phyloP scores from a whole-genome alignment of 306 rosid species.

The Lablab purpureus region DNA sequence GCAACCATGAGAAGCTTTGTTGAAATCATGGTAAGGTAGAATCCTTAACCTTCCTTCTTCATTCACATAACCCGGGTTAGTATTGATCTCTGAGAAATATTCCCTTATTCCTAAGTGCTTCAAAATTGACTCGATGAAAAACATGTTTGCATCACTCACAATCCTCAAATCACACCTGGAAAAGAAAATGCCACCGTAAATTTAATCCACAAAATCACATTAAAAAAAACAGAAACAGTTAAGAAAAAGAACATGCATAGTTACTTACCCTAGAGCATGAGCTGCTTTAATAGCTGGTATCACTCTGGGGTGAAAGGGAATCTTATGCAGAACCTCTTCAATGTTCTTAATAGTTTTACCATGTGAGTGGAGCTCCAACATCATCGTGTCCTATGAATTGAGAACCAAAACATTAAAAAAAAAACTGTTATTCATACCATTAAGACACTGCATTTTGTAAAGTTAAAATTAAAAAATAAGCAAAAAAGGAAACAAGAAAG shows the following conservation, averaged over 20 bases:
- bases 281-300: constrained; percentile 74
- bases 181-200: constrained; percentile 6
- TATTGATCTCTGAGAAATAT: constrained; percentile 74
- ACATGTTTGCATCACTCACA: constrained; percentile 80
- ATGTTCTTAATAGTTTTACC: constrained; percentile 67
- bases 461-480: neutral
- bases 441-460: neutral
- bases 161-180: constrained; percentile 82
- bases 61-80: constrained; percentile 71
- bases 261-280: constrained; percentile 60
- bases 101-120: constrained; percentile 69
- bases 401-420: neutral
- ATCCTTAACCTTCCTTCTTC: constrained; percentile 71
- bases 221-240: neutral
- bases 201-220: neutral
- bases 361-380: constrained; percentile 69
- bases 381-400: constrained; percentile 68
- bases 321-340: constrained; percentile 56
- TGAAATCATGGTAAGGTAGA: constrained; percentile 66
- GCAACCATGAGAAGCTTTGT: constrained; percentile 67
- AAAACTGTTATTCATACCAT: neutral
- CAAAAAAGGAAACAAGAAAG: neutral
- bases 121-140: constrained; percentile 76
- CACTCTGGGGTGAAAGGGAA: constrained; percentile 63
- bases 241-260: neutral